Evolutionary conservation across 495 filamentous ascomycete genomes (phyloP).

Genomic region (Annulohypoxylon moriforme): DNA sequence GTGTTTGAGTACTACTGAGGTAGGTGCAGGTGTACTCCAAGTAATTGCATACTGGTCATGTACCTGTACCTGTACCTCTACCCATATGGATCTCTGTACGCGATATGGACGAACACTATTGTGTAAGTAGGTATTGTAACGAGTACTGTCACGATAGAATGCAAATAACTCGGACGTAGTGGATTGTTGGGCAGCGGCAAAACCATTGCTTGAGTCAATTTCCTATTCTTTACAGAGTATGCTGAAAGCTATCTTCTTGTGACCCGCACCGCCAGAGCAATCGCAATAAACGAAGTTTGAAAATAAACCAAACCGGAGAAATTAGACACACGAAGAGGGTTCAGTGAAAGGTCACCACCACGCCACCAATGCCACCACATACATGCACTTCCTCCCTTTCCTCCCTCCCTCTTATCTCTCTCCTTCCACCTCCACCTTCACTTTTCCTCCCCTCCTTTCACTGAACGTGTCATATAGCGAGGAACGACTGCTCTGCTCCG

Average conservation of each 20-base stretch:
- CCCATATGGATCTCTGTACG: neutral
- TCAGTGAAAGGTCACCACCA: slow-evolving; percentile 20
- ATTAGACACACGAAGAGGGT: slow-evolving; percentile 43
- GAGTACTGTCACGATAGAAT: neutral
- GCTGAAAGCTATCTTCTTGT: slow-evolving; percentile 50
- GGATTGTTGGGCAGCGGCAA: slow-evolving; percentile 49
- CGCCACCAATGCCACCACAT: neutral
- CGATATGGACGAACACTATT: neutral
- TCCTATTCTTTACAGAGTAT: slow-evolving; percentile 48
- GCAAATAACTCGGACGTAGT: slow-evolving; percentile 7
- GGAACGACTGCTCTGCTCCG: slow-evolving; percentile 52
- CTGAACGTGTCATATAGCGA: slow-evolving; percentile 47
- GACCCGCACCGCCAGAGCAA: slow-evolving; percentile 51
- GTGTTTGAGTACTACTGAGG: neutral
- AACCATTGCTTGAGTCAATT: slow-evolving; percentile 46
- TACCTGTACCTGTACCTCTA: neutral
- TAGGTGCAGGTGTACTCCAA: too few relatives aligned
- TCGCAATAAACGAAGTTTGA: slow-evolving; percentile 38
- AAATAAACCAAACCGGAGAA: slow-evolving; percentile 37
- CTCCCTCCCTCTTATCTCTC: neutral
- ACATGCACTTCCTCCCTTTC: neutral
- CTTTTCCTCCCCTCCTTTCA: neutral
- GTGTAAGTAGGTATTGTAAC: neutral
- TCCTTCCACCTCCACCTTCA: neutral
- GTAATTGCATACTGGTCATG: neutral